phyloP scores from a whole-genome alignment of 495 filamentous ascomycete species.

The Tuber calosporum region DNA sequence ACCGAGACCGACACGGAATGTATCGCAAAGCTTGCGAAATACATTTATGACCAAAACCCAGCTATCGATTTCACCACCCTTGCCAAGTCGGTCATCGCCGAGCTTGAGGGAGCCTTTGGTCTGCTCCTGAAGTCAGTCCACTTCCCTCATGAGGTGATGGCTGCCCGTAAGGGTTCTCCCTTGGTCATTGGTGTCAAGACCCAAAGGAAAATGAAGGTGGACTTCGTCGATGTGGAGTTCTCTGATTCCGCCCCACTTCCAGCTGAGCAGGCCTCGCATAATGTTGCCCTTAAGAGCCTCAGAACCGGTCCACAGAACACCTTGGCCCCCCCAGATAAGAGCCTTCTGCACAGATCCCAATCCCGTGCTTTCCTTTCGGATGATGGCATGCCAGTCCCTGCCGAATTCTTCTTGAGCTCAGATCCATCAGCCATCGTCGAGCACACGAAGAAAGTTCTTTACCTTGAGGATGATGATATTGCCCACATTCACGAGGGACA shows the following conservation, averaged over 20 bases:
- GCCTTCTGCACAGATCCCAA: constrained; percentile 91
- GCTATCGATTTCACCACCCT: constrained; percentile 91
- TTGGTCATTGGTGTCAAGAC: constrained; percentile 93
- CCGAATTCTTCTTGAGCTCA: constrained; percentile 97
- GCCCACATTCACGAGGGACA: constrained; percentile 98
- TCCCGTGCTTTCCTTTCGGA: constrained; percentile 98
- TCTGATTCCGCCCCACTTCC: constrained; percentile 78
- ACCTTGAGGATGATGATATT: constrained; percentile 98
- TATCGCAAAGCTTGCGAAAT: constrained; percentile 97
- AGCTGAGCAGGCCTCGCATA: constrained; percentile 91
- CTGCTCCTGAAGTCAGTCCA: constrained; percentile 95
- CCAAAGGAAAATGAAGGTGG: constrained; percentile 98
- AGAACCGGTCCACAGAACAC: constrained; percentile 62
- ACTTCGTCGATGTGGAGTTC: constrained; percentile 98
- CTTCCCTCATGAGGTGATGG: constrained; percentile 96
- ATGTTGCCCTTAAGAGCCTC: constrained; percentile 77
- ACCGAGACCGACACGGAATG: constrained; percentile 98
- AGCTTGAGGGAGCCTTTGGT: constrained; percentile 95
- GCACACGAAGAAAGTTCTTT: constrained; percentile 99
- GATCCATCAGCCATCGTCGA: constrained; percentile 97
- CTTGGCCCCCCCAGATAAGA: constrained; percentile 87
- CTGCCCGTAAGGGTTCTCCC: constrained; percentile 94
- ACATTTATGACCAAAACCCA: constrained; percentile 92
- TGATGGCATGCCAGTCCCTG: constrained; percentile 93
- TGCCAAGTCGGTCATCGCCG: constrained; percentile 94